Evolutionary conservation across 2,329 filamentous ascomycete genomes (phyloP).

Genomic region (Verruconis gallopava): DNA sequence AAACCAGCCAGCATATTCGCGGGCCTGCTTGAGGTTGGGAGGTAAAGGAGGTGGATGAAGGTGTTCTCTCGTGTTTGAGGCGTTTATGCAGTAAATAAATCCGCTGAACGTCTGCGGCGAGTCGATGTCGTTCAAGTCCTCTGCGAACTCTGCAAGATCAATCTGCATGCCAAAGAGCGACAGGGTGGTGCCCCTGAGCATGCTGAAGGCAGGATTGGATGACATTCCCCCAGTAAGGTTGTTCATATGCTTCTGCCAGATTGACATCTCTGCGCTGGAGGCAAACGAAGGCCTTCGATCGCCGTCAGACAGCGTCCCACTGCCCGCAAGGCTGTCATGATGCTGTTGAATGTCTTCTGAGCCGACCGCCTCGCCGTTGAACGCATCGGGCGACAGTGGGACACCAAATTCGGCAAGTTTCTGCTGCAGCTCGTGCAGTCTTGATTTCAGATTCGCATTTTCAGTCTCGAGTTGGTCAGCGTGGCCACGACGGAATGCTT

Average conservation of each 20-base stretch:
- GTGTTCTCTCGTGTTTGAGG: constrained; percentile 18
- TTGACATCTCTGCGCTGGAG: neutral
- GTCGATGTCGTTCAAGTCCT: constrained; percentile 52
- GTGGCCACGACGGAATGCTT: constrained; percentile 66
- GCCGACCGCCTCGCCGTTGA: neutral
- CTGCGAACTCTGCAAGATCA: constrained; percentile 61
- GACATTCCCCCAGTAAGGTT: neutral
- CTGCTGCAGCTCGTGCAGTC: constrained; percentile 39
- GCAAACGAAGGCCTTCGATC: constrained; percentile 1
- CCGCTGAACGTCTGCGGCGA: constrained; percentile 55
- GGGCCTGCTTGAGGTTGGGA: constrained; percentile 44
- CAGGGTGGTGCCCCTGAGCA: constrained; percentile 63
- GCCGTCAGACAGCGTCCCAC: neutral
- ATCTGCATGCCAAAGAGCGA: constrained; percentile 69
- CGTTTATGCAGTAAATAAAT: constrained; percentile 48
- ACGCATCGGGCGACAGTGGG: neutral
- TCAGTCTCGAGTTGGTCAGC: constrained; percentile 64
- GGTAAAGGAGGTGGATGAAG: constrained; percentile 46
- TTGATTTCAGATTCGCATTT: constrained; percentile 51
- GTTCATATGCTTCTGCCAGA: constrained; percentile 1
- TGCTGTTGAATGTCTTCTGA: neutral
- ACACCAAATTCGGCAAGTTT: constrained; percentile 16
- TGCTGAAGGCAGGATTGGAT: constrained; percentile 37
- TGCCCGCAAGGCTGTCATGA: neutral
- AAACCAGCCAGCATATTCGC: constrained; percentile 62